phyloP scores from a whole-genome alignment of 495 filamentous ascomycete genomes.

The Bombardia bombarda region DNA sequence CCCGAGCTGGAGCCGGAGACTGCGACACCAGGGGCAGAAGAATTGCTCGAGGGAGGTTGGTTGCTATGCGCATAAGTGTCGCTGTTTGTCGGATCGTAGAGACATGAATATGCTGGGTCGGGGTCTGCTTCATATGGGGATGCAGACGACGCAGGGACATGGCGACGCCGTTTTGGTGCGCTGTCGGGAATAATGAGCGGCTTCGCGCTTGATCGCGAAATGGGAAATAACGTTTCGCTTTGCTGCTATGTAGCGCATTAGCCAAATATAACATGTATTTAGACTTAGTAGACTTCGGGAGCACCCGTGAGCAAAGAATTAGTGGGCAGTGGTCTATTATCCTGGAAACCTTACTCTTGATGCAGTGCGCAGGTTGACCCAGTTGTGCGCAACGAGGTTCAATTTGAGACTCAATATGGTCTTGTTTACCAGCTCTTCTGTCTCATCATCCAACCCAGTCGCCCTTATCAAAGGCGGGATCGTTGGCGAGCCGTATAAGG shows the following conservation, averaged over 20 bases:
- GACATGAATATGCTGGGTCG: not conserved
- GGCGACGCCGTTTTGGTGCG: slow-evolving; percentile 9
- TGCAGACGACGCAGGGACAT: not conserved
- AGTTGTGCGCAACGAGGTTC: slow-evolving; percentile 23
- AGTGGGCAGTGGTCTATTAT: not conserved
- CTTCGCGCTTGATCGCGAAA: not conserved
- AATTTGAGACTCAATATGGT: slow-evolving; percentile 13
- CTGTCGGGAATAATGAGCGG: slow-evolving; percentile 12
- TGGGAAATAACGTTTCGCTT: not conserved
- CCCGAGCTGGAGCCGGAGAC: not conserved
- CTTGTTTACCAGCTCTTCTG: slow-evolving; percentile 1
- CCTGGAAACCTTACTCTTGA: slow-evolving; percentile 15
- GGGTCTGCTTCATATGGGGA: slow-evolving; percentile 4
- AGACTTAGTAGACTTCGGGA: not conserved
- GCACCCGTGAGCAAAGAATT: too few species aligned
- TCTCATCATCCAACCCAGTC: slow-evolving; percentile 14
- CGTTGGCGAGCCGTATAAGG: slow-evolving; percentile 15
- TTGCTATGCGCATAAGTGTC: slow-evolving; percentile 12
- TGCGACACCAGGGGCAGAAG: not conserved
- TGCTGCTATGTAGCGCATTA: slow-evolving; percentile 3
- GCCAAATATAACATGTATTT: not conserved
- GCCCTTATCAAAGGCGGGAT: slow-evolving; percentile 10
- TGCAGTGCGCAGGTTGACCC: slow-evolving; percentile 17
- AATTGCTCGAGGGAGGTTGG: not conserved
- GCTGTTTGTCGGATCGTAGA: slow-evolving; percentile 12